These are phyloP conservation scores for Crucibulum laeve DNA, from an alignment of 768 basidiomycete genomes.

Conservation along the genomic window DNA sequence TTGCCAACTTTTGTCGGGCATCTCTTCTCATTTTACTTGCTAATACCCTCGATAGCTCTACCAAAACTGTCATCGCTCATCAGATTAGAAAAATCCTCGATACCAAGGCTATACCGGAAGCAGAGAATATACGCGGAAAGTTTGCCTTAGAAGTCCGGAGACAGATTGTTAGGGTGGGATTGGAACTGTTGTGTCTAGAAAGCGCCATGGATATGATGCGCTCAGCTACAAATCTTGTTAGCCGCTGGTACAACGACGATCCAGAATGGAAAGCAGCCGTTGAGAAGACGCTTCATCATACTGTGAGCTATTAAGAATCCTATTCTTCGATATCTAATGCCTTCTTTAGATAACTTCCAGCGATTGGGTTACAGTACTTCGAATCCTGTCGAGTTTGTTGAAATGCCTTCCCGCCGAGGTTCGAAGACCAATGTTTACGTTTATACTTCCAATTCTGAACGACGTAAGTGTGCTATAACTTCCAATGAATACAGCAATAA, in stretches of 20 bases:
- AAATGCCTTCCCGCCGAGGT: constrained; percentile 43
- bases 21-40: constrained; percentile 12
- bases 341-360: constrained; percentile 28
- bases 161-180: constrained; percentile 34
- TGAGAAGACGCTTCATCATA: constrained; percentile 31
- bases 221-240: constrained; percentile 26
- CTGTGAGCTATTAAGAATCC: constrained; percentile 29
- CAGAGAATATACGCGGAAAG: constrained; percentile 18
- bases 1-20: constrained; percentile 29
- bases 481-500: background rate
- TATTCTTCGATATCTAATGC: background rate
- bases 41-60: constrained; percentile 11
- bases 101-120: constrained; percentile 44
- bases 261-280: constrained; percentile 37
- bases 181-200: constrained; percentile 28
- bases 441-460: constrained; percentile 40
- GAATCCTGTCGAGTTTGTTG: constrained; percentile 37
- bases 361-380: constrained; percentile 38
- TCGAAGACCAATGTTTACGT: constrained; percentile 31
- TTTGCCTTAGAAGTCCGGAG: constrained; percentile 28
- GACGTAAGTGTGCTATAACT: constrained; percentile 34
- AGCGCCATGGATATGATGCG: constrained; percentile 17
- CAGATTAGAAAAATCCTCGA: constrained; percentile 33
- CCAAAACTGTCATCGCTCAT: constrained; percentile 17
- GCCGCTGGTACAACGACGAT: constrained; percentile 35